A percentile compares a stretch with the other conserved stretches of the same genome.
phyloP scores from a whole-genome alignment of 768 basidiomycete genomes.

The Phlebiopsis flavidoalba region DNA sequence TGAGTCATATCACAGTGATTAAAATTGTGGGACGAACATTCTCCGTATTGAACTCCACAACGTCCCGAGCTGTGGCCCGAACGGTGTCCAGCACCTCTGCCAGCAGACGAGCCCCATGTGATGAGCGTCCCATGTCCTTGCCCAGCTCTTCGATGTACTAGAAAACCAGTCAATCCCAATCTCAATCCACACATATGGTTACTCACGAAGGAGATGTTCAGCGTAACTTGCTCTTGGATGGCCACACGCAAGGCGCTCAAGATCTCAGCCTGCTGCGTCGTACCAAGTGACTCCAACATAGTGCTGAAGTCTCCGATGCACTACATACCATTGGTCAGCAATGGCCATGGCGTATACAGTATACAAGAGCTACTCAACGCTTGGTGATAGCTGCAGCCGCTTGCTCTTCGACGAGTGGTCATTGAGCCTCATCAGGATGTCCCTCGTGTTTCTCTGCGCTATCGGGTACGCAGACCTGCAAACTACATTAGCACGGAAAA shows the following conservation, averaged over 20 bases:
- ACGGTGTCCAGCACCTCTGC: constrained; percentile 61
- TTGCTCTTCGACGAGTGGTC: constrained; percentile 6
- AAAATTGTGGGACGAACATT: neutral
- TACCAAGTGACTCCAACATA: constrained; percentile 1
- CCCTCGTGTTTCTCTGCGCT: constrained; percentile 5
- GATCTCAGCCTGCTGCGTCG: constrained; percentile 3
- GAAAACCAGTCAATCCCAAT: neutral
- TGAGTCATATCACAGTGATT: neutral
- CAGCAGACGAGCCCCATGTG: constrained; percentile 43
- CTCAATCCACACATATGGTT: neutral
- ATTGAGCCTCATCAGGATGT: neutral
- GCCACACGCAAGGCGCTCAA: neutral
- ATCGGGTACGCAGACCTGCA: constrained; percentile 1
- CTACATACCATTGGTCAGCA: neutral
- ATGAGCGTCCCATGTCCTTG: neutral
- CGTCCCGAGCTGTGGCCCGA: constrained; percentile 59
- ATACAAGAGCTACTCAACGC: neutral
- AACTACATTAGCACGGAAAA: neutral
- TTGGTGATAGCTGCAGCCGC: neutral
- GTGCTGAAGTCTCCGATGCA: constrained; percentile 5
- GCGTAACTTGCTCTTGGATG: constrained; percentile 7
- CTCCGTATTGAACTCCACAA: constrained; percentile 6
- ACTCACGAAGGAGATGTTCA: constrained; percentile 10
- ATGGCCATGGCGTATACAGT: neutral
- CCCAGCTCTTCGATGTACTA: constrained; percentile 9